Base-by-base conservation (phyloP, 2,329 filamentous ascomycete species). In the Xylaria sp. region DNA sequence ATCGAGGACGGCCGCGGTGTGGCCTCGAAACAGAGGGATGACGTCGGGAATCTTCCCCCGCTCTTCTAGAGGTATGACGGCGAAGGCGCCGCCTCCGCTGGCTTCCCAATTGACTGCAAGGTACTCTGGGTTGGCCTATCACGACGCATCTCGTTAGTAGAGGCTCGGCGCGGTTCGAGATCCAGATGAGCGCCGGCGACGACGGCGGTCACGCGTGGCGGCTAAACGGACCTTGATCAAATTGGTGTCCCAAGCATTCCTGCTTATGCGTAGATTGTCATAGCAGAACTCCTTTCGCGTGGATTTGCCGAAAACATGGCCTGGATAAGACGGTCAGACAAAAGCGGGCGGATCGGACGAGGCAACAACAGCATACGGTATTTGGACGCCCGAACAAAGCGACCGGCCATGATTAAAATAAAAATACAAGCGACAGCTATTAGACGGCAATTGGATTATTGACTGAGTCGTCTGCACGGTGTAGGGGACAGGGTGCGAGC, bases 171-270 rank as follows among this genome's bases (percentile, higher is more conserved):
- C 64, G 25, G 20, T n/a, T 31, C 25, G 28, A 66, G 39, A 43
- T 49, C 39, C 28, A 57, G 12, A 58, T 46, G 54, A 23, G 7
- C n/a, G 20, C 8, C 33, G 54, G 28, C 28, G 28, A 28, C 28
- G 28, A 28, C 28, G 28, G 28, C 28, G 28, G 28, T 3, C 4
- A 31, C 15, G 23, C 13, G 25, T 28, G 23, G 18, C 23, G 8
- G 56, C 23, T 20, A 3, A 33, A 65, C 75, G 58, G 58, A 97
- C 94, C 91, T 98, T 98, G 84, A 98, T 89, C 79, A 99, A 86
- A 85, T 99, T 99, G 78, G 94, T 98, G 82, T 99, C 96, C 96
- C 96, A 99, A 65, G 96, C 96, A 90, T 99, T 99, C 83, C 92
- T 93, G 79, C 94, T 98, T 82, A 99, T 94, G 80, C 94, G 93